Base-by-base conservation (phyloP, 306 rosid genomes). In the Rosa lucieae region DNA sequence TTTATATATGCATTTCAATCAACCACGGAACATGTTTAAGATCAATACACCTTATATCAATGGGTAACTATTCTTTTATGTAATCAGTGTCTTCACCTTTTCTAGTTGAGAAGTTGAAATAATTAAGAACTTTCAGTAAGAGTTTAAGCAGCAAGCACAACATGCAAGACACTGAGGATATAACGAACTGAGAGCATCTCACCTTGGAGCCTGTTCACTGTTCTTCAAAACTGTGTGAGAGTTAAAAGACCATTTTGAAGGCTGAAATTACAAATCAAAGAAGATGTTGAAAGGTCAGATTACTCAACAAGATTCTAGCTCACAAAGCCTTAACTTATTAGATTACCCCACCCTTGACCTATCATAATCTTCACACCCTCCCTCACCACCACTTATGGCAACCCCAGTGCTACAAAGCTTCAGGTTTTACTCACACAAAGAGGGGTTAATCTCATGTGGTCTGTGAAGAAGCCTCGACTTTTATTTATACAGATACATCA, bases 161-260 rank as follows among this genome's bases (percentile, higher is more conserved):
- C 49, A 59, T 13, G 70, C 70, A 66, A 75, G 56, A 29, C 43
- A 59, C 67, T 26, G 26, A 17, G 47, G 21, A 71, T 29, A 58
- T 58, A 78, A 80, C 0, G n/a, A 15, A 21, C 6, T 68, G 76
- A 70, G 58, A 77, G 69, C 52, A 78, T 66, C 68, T 73, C 84
- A 92, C 98, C 99, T 92, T 49, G 96, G 96, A 73, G 98, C 99
- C 76, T 85, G 97, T 83, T 95, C 99, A 5, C 86, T 87, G 86
- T 85, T 92, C 96, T 93, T 95, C 95, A 95, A 90, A 83, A 91
- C 74, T 7, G 98, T 92, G 85, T 89, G 85, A 2, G 99, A 92
- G 85, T 88, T 91, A 79, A 92, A 95, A 53, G 97, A 87, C 99
- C 99, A 95, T 82, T 88, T 92, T 43, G 87, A 72, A 76, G 99